Conservation (phyloP, 371 early-diverging fungal genomes). For the Mortierella sp. region DNA sequence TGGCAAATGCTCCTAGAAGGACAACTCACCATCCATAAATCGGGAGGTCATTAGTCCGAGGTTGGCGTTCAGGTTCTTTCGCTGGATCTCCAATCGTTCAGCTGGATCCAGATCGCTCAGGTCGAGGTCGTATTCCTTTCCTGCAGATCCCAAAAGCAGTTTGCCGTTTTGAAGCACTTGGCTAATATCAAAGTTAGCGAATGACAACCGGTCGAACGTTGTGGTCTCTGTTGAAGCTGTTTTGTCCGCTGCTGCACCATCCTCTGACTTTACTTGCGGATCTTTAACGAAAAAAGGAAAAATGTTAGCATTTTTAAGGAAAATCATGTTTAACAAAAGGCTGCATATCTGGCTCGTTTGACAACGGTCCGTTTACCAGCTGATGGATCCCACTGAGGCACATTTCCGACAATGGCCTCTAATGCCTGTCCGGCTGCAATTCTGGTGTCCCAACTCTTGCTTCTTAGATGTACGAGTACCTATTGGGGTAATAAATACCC, state of each 20-base stretch:
- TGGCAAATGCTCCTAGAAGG: background rate
- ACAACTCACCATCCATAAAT: conserved; percentile 85
- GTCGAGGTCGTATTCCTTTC: conserved; percentile 93
- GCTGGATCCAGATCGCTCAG: conserved; percentile 84
- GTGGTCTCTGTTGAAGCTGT: conserved; percentile 14
- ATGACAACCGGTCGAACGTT: conserved; percentile 64
- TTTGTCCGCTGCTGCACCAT: conserved; percentile 57
- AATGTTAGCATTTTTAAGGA: background rate
- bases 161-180: conserved; percentile 85
- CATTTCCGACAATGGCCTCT: conserved; percentile 90
- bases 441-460: conserved; percentile 96
- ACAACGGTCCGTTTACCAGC: conserved; percentile 8
- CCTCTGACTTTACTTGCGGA: conserved; percentile 28
- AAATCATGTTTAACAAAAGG: too few relatives aligned
- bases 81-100: conserved; percentile 87
- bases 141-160: conserved; percentile 88
- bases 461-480: conserved; percentile 89
- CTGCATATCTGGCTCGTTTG: background rate
- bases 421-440: conserved; percentile 94
- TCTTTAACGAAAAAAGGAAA: conserved; percentile 23
- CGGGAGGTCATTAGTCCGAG: conserved; percentile 89
- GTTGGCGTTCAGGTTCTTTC: conserved; percentile 85
- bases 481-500: conserved; percentile 20
- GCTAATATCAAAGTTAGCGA: conserved; percentile 87
- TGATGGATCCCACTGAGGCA: conserved; percentile 87